phyloP scores from a whole-genome alignment of 768 basidiomycete species.

The Pleurotus sapidus region DNA sequence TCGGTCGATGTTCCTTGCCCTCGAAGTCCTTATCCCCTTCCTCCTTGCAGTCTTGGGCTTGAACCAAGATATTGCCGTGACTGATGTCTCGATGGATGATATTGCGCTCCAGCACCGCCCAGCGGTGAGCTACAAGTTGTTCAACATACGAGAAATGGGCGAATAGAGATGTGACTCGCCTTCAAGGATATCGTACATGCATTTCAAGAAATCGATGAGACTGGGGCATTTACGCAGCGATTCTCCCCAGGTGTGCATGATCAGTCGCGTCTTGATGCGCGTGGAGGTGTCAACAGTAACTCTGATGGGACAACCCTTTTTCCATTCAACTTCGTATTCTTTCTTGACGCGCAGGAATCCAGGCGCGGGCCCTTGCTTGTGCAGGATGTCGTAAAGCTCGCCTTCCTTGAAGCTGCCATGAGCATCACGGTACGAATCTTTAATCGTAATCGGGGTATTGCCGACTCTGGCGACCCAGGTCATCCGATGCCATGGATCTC shows the following conservation, averaged over 20 bases:
- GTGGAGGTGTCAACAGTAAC: background rate
- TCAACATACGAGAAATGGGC: background rate
- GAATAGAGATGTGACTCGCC: background rate
- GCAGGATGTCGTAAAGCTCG: conserved; percentile 6
- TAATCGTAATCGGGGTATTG: background rate
- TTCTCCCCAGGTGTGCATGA: background rate
- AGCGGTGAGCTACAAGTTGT: background rate
- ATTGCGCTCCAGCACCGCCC: background rate
- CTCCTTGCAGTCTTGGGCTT: background rate
- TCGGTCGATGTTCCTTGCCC: background rate
- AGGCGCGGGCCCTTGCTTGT: background rate
- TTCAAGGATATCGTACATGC: conserved; percentile 5
- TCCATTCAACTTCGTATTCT: too few species aligned
- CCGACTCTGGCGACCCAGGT: background rate
- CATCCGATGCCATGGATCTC: conserved; percentile 4
- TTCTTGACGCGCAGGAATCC: background rate
- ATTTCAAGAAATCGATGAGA: background rate
- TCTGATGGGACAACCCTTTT: background rate
- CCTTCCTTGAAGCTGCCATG: background rate
- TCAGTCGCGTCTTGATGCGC: background rate
- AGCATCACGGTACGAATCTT: background rate
- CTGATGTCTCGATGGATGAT: conserved; percentile 1
- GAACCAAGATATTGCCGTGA: background rate
- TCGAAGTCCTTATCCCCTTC: background rate
- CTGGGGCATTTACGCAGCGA: background rate